A percentile compares a stretch with the other conserved stretches of the same genome.
These are phyloP conservation scores for Podospora appendiculata DNA, from an alignment of 495 filamentous ascomycete genomes.

Conservation along the genomic window DNA sequence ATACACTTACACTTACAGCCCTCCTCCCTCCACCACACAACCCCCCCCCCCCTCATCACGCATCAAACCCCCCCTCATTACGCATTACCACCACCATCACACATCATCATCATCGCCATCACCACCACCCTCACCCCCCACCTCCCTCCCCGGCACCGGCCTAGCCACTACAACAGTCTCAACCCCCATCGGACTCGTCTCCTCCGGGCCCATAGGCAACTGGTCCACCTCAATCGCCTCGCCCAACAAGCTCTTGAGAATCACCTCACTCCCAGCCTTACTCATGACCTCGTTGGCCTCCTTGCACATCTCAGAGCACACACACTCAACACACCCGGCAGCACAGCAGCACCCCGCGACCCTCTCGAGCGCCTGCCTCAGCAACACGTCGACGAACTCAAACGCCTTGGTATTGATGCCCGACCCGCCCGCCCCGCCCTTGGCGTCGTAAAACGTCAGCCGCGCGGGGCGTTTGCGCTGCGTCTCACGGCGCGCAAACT, in stretches of 20 bases:
- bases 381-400: conserved; percentile 75
- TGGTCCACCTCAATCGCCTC: conserved; percentile 68
- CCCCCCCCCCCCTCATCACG: neutral
- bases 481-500: conserved; percentile 58
- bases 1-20: too few relatives aligned
- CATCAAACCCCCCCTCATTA: too few relatives aligned
- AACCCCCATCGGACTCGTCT: conserved; percentile 51
- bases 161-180: conserved; percentile 76
- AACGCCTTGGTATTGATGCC: conserved; percentile 90
- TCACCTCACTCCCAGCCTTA: conserved; percentile 77
- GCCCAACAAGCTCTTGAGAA: conserved; percentile 67
- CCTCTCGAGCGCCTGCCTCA: conserved; percentile 70
- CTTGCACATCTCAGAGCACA: conserved; percentile 76
- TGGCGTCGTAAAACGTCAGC: conserved; percentile 91
- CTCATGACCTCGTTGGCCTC: conserved; percentile 90
- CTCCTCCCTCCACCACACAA: neutral
- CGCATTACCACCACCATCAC: neutral
- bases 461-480: conserved; percentile 77
- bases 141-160: conserved; percentile 41
- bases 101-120: conserved; percentile 1
- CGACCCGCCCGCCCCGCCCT: conserved; percentile 73
- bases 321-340: conserved; percentile 80
- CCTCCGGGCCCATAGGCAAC: conserved; percentile 74
- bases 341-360: conserved; percentile 62
- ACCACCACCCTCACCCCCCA: conserved; percentile 12